A percentile compares a stretch with the other conserved stretches of the same genome.
phyloP scores from a whole-genome alignment of 495 filamentous ascomycete genomes.

The Hyaloscypha finlandica region DNA sequence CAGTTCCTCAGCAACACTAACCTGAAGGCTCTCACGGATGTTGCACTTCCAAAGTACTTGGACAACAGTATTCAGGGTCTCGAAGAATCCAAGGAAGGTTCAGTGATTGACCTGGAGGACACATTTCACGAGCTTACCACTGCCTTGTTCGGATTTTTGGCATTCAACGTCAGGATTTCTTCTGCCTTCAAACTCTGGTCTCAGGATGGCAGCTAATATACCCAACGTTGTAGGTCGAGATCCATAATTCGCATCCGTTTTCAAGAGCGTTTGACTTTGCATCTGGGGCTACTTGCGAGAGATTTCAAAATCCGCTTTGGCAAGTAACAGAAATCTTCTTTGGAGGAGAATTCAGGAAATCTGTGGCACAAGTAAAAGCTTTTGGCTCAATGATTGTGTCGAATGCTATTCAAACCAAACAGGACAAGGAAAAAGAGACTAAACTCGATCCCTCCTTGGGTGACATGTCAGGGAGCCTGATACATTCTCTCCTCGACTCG shows the following conservation, averaged over 20 bases:
- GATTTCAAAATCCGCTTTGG: constrained; percentile 65
- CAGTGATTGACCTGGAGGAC: constrained; percentile 51
- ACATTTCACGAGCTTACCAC: constrained; percentile 62
- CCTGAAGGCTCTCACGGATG: constrained; percentile 54
- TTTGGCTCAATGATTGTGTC: constrained; percentile 55
- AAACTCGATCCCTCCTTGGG: constrained; percentile 37
- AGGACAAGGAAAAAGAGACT: constrained; percentile 8
- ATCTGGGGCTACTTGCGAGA: constrained; percentile 56
- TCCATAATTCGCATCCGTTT: constrained; percentile 58
- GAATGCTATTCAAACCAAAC: constrained; percentile 42
- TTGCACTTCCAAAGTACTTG: constrained; percentile 53
- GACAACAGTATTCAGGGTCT: constrained; percentile 41
- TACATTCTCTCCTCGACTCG: constrained; percentile 56
- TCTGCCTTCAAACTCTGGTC: neutral
- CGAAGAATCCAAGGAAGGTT: constrained; percentile 23
- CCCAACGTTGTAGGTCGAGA: constrained; percentile 50
- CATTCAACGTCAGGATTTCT: constrained; percentile 50
- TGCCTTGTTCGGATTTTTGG: constrained; percentile 60
- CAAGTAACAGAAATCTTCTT: constrained; percentile 52
- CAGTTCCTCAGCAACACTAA: constrained; percentile 59
- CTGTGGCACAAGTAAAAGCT: constrained; percentile 46
- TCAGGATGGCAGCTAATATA: neutral
- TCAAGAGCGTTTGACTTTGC: constrained; percentile 58
- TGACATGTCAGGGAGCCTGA: constrained; percentile 52
- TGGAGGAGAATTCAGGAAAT: constrained; percentile 46